Evolutionary conservation across 2,329 filamentous ascomycete species (phyloP), one percentile per base, ranked within the genome.

Genomic region (Pyrenochaeta sp.): DNA sequence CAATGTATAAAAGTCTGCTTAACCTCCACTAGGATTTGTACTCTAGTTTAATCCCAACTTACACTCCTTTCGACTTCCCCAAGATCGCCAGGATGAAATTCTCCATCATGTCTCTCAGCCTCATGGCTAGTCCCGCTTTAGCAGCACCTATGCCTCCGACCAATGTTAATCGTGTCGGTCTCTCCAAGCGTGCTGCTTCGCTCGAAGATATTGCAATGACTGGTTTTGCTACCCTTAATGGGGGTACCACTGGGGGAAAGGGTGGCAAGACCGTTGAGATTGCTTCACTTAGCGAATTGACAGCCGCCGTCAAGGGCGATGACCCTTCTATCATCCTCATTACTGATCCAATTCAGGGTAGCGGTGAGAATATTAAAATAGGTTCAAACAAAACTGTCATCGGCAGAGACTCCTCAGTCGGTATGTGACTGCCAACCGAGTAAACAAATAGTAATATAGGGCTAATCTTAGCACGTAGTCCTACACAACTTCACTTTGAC

Each of bases 301-400:
- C 76, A 7, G 72, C 78, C 0, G 84, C 83, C 8, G 81, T 83
- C 10, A 66, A 72, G 10, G 81, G 78, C 15, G 75, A 81, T 15
- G 72, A 72, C 2, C 78, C 79, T 15, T 78, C 77, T 42, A 82
- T 85, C 44, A 78, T 84, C 55, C 78, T 79, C 55, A 72, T 85
- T 62, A 79, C 77, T 15, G 82, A 83, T 25, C 77, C 77, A 37
- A 78, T 84, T 54, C 72, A 70, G 39, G 79, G 78, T 46, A 78
- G 71, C 34, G 68, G 61, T 28, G 67, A 67, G 19, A 77, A 81
- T 49, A 72, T 85, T 58, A 78, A 81, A 59, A 72, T 86, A 39
- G 71, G 74, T 52, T 80, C 79, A 56, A 81, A 83, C 75, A 86
- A 83, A 56, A 82, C 80, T 24, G 76, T 86, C 61, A 76, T 85